phyloP scores from a whole-genome alignment of 352 stramenopile species.

The Globisporangium heterothallicum region DNA sequence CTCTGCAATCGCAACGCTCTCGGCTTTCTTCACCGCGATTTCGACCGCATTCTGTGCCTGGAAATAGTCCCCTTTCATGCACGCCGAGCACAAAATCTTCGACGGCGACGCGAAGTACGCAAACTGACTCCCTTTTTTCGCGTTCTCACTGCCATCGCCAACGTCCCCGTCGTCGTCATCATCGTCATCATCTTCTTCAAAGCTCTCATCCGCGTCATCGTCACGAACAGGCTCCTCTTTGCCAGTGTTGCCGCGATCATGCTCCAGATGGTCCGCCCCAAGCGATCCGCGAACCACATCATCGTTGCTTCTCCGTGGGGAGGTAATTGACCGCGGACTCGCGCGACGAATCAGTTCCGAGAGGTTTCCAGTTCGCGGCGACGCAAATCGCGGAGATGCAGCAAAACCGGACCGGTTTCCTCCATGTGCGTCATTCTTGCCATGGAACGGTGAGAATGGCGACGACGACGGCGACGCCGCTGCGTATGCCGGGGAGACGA shows the following conservation, averaged over 20 bases:
- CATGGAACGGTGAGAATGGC: slow-evolving; percentile 25
- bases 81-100: slow-evolving; percentile 62
- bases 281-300: background rate
- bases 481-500: slow-evolving; percentile 44
- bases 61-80: slow-evolving; percentile 70
- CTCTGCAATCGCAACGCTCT: background rate
- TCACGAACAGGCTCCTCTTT: slow-evolving; percentile 1
- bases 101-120: slow-evolving; percentile 55
- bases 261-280: background rate
- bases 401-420: slow-evolving; percentile 4
- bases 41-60: slow-evolving; percentile 64
- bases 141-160: background rate
- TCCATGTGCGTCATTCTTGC: slow-evolving; percentile 2
- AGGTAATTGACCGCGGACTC: background rate
- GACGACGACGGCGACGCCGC: slow-evolving; percentile 21
- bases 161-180: slow-evolving; percentile 21
- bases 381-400: slow-evolving; percentile 2
- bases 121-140: slow-evolving; percentile 28
- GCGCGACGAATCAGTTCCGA: slow-evolving; percentile 6
- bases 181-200: slow-evolving; percentile 21
- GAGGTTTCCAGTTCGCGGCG: slow-evolving; percentile 2
- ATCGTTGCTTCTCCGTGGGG: background rate
- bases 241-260: background rate
- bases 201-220: slow-evolving; percentile 4
- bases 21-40: slow-evolving; percentile 38